Evolutionary conservation across 768 basidiomycete species (phyloP).

Genomic region (Podaxis sp.): DNA sequence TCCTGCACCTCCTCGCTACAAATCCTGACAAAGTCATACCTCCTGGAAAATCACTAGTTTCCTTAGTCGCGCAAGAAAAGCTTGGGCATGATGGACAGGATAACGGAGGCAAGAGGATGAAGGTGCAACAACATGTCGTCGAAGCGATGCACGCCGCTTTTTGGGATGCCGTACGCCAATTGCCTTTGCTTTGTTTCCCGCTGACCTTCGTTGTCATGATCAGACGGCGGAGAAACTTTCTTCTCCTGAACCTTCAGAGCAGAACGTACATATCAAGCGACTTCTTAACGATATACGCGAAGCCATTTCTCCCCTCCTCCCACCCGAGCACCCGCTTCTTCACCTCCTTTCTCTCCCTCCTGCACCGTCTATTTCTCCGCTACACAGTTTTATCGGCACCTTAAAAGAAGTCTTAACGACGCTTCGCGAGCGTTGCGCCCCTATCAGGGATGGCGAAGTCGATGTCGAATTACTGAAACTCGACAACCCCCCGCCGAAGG

Average conservation of each 20-base stretch:
- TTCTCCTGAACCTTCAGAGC: constrained; percentile 53
- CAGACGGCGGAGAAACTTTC: constrained; percentile 60
- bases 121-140: constrained; percentile 34
- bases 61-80: constrained; percentile 33
- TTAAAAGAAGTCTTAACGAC: constrained; percentile 52
- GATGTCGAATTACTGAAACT: constrained; percentile 35
- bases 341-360: constrained; percentile 53
- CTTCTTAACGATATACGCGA: constrained; percentile 54
- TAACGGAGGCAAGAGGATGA: constrained; percentile 13
- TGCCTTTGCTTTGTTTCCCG: constrained; percentile 3
- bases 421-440: constrained; percentile 64
- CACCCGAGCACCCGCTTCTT: constrained; percentile 49
- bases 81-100: constrained; percentile 35
- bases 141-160: constrained; percentile 64
- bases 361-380: constrained; percentile 66
- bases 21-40: constrained; percentile 62
- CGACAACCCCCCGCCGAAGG: constrained; percentile 8
- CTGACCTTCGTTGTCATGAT: not conserved
- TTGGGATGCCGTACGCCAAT: constrained; percentile 63
- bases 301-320: constrained; percentile 56
- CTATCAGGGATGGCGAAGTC: constrained; percentile 55
- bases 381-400: constrained; percentile 53
- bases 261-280: constrained; percentile 55
- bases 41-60: constrained; percentile 69
- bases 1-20: constrained; percentile 66